Evolutionary conservation across 306 rosid genomes (phyloP).

Genomic region (Arachis stenosperma): DNA sequence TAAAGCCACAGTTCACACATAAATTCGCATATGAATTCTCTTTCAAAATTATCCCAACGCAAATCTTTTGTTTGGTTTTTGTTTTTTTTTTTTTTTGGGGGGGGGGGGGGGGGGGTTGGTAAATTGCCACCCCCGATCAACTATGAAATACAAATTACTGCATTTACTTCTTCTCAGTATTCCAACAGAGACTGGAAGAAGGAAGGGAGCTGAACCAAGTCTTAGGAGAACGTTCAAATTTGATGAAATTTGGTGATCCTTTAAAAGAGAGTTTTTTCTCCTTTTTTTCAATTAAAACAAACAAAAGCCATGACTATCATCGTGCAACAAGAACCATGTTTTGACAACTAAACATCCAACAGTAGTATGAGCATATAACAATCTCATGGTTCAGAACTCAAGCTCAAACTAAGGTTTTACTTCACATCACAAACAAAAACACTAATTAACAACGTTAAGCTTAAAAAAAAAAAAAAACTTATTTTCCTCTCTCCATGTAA

Average conservation of each 20-base stretch:
- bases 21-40: slow-evolving; percentile 18
- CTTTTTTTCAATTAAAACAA: not conserved
- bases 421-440: slow-evolving; percentile 21
- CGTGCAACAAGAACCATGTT: slow-evolving; percentile 8
- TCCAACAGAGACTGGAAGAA: slow-evolving; percentile 17
- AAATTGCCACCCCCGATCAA: not conserved
- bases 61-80: not conserved
- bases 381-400: not conserved
- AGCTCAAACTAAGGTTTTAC: slow-evolving; percentile 6
- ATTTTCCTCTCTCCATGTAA: no score
- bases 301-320: not conserved
- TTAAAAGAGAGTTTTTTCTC: no score
- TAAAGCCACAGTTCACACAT: slow-evolving; percentile 5
- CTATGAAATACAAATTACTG: not conserved
- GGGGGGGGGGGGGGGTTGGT: not conserved
- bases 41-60: slow-evolving; percentile 20
- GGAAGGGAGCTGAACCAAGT: slow-evolving; percentile 1
- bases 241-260: not conserved
- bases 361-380: not conserved
- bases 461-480: not conserved
- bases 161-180: not conserved
- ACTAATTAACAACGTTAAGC: not conserved
- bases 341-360: not conserved
- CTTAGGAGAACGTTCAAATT: not conserved
- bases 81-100: no score